Base-by-base conservation (phyloP, 2,329 filamentous ascomycete species). In the Curvularia eragrostidis region DNA sequence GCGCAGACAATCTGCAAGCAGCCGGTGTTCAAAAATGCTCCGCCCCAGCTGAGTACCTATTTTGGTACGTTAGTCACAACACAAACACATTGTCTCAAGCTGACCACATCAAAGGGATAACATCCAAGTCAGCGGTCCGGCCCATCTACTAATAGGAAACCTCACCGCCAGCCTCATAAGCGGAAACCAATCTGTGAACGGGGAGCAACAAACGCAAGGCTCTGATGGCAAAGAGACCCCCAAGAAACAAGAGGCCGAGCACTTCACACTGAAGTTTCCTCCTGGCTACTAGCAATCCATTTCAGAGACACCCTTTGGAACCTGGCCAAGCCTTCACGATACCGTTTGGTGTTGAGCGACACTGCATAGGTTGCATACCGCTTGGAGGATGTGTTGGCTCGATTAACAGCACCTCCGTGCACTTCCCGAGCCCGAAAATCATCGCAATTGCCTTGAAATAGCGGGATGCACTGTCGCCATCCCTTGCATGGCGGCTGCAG, bases 61-160 rank as follows among this genome's bases (percentile, higher is more conserved):
- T 77, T 56, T 76, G 74, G 74, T 76, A 68, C 64, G 66, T 61
- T 28, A 54, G 28, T 34, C 52, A 52, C 61, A 24, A 46, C 54
- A 70, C 65, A 74, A 72, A 71, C 57, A 56, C 67, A 70, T 71
- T 73, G 68, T 75, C 54, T 71, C 56, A 68, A 38, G 52, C 69
- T 74, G 64, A 75, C 62, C 58, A 59, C 38, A 41, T 46, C 47
- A 59, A 57, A 77, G 75, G 76, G 72, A 77, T 59, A 64, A 71
- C 48, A 58, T 76, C 44, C 73, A 74, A 43, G 63, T 77, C 39
- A 71, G 70, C 48, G 70, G 73, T 9, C 65, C 63, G 41, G 75
- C 73, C 28, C 73, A 77, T 50, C 52, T 67, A 54, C 71, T 76
- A 66, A 73, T 78, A 56, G 76, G 73, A 62, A 66, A 56, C 48